Percentiles rank a stretch among this genome's conserved stretches.
Evolutionary conservation across 1,139 yeast genomes (phyloP).

Genomic region (Yarrowia galli): DNA sequence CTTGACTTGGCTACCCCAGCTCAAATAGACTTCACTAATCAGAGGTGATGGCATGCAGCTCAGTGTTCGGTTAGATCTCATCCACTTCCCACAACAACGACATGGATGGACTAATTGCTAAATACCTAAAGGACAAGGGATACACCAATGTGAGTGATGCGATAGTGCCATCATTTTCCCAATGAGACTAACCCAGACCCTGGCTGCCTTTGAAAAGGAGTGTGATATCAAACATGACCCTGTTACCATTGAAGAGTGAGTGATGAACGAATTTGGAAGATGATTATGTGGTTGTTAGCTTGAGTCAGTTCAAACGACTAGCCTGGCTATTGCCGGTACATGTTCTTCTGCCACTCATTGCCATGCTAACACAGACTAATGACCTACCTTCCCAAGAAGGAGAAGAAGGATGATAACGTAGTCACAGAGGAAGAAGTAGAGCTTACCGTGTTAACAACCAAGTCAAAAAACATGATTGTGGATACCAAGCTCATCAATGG

Average conservation of each 20-base stretch:
- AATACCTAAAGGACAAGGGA: slow-evolving; percentile 26
- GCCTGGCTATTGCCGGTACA: too few species aligned
- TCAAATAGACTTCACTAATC: neutral
- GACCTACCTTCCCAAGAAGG: slow-evolving; percentile 19
- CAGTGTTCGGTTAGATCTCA: neutral
- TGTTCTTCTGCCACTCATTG: too few species aligned
- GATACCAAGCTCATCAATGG: neutral
- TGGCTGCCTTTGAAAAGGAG: slow-evolving; percentile 15
- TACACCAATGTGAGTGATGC: slow-evolving; percentile 26
- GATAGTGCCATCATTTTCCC: neutral
- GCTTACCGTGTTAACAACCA: neutral
- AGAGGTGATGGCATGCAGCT: neutral
- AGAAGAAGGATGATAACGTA: slow-evolving; percentile 8
- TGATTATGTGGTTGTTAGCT: too few species aligned
- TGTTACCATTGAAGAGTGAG: slow-evolving; percentile 34
- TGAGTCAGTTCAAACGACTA: too few species aligned
- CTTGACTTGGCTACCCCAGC: neutral
- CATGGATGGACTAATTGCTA: slow-evolving; percentile 28
- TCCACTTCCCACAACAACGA: neutral
- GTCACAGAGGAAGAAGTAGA: neutral
- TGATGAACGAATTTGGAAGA: neutral
- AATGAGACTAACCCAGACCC: slow-evolving; percentile 30
- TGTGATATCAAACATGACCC: slow-evolving; percentile 32
- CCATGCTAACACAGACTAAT: slow-evolving; percentile 22
- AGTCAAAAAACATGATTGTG: slow-evolving; percentile 24